Base-by-base conservation (phyloP, 2,329 filamentous ascomycete species). In the Colletotrichum aenigma region DNA sequence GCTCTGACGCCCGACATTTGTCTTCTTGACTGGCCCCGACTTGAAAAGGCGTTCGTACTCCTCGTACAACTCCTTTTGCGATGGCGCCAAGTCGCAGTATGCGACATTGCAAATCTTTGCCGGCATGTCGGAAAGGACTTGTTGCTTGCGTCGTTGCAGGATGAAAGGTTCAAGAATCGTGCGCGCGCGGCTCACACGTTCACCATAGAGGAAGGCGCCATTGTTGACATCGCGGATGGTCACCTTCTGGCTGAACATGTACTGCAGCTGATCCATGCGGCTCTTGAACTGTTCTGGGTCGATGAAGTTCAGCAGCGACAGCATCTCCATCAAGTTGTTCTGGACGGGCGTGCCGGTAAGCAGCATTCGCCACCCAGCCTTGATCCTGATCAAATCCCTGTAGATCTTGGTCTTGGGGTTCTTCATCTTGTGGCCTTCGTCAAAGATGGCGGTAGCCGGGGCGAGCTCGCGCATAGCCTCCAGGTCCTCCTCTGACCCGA, bases 151-250 rank as follows among this genome's bases (percentile, higher is more conserved):
- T 9, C 97, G 92, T 77, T 98, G 95, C 4, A 99, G 88, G 70
- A 99, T 97, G 82, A 99, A 99, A 0, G 97, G 97, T 28, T 96
- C 95, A 81, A 99, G 92, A 88, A 99, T 99, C 1, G 94, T 95
- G 70, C 96, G 93, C 3, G 97, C 97, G 60, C 96, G 91, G 73
- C 92, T 91, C 73, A 98, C 97, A 56, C 97, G 93, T 82, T 98
- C 95, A 60, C 92, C 93, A 26, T 97, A 98, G 2, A 99, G 87
- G 13, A 98, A 90, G 2, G 95, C 94, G 26, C 94, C 94, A 82
- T 98, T 93, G 73, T 93, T 91, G 10, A 94, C 91, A 79, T 96
- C 94, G 48, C 93, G 93, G 24, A 96, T 94, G 69, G 94, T 96
- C 15, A 96, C 95, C 81, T 97, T 98, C 82, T 97, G 94, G 79